A percentile compares a stretch with the other conserved stretches of the same genome.
Evolutionary conservation across 2,329 filamentous ascomycete species (phyloP).

Genomic region (Hymenoscyphus occultus): DNA sequence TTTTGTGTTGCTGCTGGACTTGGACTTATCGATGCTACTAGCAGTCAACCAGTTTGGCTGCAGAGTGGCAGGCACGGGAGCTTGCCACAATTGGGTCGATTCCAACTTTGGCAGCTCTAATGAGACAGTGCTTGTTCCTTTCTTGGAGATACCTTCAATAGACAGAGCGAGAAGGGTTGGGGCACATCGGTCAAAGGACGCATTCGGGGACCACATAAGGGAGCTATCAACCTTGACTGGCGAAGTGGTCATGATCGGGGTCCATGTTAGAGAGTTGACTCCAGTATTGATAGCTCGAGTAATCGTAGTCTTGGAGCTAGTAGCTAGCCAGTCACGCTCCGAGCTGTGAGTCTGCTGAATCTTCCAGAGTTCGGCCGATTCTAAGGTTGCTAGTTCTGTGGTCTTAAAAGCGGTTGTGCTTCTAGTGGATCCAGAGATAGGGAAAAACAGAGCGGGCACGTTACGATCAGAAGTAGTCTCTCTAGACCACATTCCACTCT

Average conservation of each 20-base stretch:
- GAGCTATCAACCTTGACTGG: constrained; percentile 1
- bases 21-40: not conserved
- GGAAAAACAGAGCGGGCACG: not conserved
- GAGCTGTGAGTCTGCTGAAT: not conserved
- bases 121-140: not conserved
- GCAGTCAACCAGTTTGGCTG: constrained; percentile 2
- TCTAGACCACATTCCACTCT: constrained; percentile 16
- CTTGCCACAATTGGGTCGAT: constrained; percentile 4
- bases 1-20: not conserved
- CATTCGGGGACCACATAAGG: constrained; percentile 6
- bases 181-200: not conserved
- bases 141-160: not conserved
- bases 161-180: not conserved
- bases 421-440: constrained; percentile 6
- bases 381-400: constrained; percentile 12
- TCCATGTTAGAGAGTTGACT: constrained; percentile 6
- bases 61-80: not conserved
- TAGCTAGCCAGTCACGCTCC: constrained; percentile 14
- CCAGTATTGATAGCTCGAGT: not conserved
- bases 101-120: not conserved
- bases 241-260: not conserved
- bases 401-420: constrained; percentile 11
- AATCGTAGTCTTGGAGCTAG: not conserved
- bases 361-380: constrained; percentile 16
- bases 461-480: not conserved